Conservation (phyloP, 2,329 filamentous ascomycete species). For the Pleurostoma richardsiae region DNA sequence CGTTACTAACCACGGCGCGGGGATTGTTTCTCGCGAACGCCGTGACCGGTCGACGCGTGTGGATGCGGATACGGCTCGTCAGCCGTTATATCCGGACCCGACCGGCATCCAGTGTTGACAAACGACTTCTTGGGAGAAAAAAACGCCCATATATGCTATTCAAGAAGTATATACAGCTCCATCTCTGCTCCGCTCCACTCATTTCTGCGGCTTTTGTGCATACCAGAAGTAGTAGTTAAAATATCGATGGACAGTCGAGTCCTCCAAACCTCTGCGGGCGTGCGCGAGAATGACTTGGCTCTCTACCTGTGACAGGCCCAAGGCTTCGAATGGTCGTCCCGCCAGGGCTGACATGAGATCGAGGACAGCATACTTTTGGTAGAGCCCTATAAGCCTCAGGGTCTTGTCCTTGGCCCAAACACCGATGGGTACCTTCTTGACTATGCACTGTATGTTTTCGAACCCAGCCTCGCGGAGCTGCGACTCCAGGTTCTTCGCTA, state of each 20-base stretch:
- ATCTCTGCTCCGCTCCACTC: too few relatives aligned
- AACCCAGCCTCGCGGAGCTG: conserved; percentile 29
- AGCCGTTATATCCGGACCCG: too few relatives aligned
- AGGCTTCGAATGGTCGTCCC: conserved; percentile 10
- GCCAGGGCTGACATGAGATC: conserved; percentile 7
- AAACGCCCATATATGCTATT: too few relatives aligned
- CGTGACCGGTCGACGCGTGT: too few relatives aligned
- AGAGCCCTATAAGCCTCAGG: conserved; percentile 37
- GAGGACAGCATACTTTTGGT: conserved; percentile 10
- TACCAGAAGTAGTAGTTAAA: conserved; percentile 15
- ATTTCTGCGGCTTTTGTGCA: conserved; percentile 19
- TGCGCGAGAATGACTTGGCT: conserved; percentile 43
- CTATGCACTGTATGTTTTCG: conserved; percentile 28
- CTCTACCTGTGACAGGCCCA: conserved; percentile 53
- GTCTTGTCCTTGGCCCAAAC: conserved; percentile 40
- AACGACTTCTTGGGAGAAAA: too few relatives aligned
- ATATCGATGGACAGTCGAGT: conserved; percentile 10
- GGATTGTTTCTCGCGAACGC: too few relatives aligned
- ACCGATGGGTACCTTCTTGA: conserved; percentile 40
- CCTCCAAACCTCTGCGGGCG: conserved; percentile 11
- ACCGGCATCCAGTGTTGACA: too few relatives aligned
- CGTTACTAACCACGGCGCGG: too few relatives aligned
- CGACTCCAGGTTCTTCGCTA: conserved; percentile 18
- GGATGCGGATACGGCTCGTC: too few relatives aligned
- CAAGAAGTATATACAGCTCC: too few relatives aligned